Evolutionary conservation across 371 early-diverging fungal genomes (phyloP).

Genomic region (Mucor velutinosus): DNA sequence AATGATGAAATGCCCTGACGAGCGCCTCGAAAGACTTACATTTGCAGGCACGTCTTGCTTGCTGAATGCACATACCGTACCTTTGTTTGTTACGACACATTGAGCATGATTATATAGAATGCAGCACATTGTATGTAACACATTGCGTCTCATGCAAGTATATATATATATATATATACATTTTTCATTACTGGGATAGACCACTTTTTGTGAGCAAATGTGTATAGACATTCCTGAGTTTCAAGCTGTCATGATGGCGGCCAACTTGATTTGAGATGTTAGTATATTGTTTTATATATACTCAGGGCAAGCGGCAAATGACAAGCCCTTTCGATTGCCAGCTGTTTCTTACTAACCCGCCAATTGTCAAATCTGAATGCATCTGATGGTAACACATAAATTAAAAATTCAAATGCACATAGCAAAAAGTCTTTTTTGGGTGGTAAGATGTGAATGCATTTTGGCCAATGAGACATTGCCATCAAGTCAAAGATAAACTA

Average conservation of each 20-base stretch:
- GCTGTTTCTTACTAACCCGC: background rate
- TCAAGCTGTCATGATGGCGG: background rate
- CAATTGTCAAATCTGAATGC: background rate
- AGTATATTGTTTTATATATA: background rate
- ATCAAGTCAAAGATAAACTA: background rate
- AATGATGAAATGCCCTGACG: background rate
- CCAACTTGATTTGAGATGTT: no score
- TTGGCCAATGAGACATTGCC: background rate
- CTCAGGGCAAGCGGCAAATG: background rate
- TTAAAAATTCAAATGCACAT: background rate
- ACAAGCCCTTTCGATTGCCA: background rate
- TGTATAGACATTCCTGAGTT: background rate
- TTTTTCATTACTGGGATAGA: background rate
- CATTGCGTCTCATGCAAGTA: background rate
- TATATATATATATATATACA: no score
- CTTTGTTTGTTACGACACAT: background rate
- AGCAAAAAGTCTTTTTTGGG: background rate
- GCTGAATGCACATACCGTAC: background rate
- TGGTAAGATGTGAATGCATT: background rate
- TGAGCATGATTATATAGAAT: background rate
- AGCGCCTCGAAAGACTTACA: background rate
- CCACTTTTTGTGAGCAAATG: background rate
- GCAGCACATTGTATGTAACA: background rate
- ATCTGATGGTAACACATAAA: background rate
- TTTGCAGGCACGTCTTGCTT: background rate